These are phyloP conservation scores for Cladosporium sp. DNA, from an alignment of 2,329 filamentous ascomycete species.

Conservation along the genomic window DNA sequence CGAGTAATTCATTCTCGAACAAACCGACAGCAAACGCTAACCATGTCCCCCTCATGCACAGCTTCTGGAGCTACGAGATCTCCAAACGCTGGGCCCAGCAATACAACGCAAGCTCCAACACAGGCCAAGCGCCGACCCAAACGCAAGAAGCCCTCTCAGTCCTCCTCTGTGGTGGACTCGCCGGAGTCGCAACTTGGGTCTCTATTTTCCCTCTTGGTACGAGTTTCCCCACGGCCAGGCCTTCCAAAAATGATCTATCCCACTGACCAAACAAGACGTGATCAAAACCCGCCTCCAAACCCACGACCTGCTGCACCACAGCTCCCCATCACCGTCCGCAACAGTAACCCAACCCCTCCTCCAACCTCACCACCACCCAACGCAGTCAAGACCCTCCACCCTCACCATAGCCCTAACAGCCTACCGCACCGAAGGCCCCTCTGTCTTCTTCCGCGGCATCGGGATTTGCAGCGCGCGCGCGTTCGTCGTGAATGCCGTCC, in stretches of 20 bases:
- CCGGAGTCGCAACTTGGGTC: conserved; percentile 83
- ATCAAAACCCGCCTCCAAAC: conserved; percentile 91
- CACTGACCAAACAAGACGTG: conserved; percentile 58
- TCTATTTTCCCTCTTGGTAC: conserved; percentile 74
- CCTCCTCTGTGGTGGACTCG: conserved; percentile 79
- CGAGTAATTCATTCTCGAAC: too few species aligned
- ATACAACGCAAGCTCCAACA: not conserved
- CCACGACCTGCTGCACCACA: conserved; percentile 45
- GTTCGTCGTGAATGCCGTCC: conserved; percentile 89
- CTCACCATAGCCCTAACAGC: conserved; percentile 56
- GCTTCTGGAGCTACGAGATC: conserved; percentile 87
- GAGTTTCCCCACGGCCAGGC: not conserved
- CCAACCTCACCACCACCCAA: not conserved
- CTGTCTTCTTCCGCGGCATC: conserved; percentile 78
- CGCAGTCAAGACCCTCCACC: not conserved
- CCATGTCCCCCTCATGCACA: conserved; percentile 30
- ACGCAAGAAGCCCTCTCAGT: conserved; percentile 29
- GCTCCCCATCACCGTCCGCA: not conserved
- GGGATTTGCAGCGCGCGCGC: conserved; percentile 79
- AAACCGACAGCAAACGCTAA: too few species aligned
- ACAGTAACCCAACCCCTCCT: conserved; percentile 8
- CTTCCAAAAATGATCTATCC: too few species aligned
- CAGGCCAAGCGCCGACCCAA: too few species aligned
- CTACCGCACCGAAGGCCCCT: conserved; percentile 66
- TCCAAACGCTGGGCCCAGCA: conserved; percentile 54